Evolutionary conservation across 2,329 filamentous ascomycete genomes (phyloP), one percentile per base, ranked within the genome.

Genomic region (Zymoseptoria crescenta): DNA sequence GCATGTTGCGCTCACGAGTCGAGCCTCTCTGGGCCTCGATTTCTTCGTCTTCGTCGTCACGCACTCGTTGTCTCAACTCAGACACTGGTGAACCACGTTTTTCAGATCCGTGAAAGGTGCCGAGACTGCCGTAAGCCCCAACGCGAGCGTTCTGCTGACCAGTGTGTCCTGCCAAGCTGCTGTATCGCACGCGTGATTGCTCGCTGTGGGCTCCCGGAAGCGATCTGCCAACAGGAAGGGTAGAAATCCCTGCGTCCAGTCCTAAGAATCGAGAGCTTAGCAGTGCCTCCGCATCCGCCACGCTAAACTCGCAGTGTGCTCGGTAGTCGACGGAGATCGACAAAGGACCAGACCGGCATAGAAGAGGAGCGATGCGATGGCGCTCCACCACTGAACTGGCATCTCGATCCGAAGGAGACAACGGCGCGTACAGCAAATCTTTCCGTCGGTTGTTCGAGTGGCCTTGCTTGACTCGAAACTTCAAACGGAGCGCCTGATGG

Each of bases 211-310:
- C 77, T 56, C 62, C 64, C 51, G 67, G 69, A n/a, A 67, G 61
- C 51, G 69, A 70, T 50, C 63, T 61, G 48, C 67, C 69, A 45
- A 53, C 62, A n/a, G 52, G 60, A 16, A 61, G 56, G 24, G 64
- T 60, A 21, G 62, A 64, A 48, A 62, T 30, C 45, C 61, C 58
- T 58, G 96, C 91, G 70, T 96, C 92, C 45, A 91, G 83, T 13
- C 90, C 91, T 83, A 96, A 91, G 70, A 97, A 96, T 30, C 91
- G 87, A 13, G 93, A 96, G 75, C 92, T 96, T 50, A 97, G 76
- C 8, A 97, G 76, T 4, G 92, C 87, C 74, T 97, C 94, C 0
- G 91, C 88, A 73, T 96, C 91, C 68, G 96, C 93, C 48, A 97
- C 85, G 52, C 88, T 86, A 73, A 99, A 96, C 68, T 88, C 91